A percentile compares a stretch with the other conserved stretches of the same genome.
Conservation (phyloP, 108 stramenopile genomes). For the Skeletonema potamos region DNA sequence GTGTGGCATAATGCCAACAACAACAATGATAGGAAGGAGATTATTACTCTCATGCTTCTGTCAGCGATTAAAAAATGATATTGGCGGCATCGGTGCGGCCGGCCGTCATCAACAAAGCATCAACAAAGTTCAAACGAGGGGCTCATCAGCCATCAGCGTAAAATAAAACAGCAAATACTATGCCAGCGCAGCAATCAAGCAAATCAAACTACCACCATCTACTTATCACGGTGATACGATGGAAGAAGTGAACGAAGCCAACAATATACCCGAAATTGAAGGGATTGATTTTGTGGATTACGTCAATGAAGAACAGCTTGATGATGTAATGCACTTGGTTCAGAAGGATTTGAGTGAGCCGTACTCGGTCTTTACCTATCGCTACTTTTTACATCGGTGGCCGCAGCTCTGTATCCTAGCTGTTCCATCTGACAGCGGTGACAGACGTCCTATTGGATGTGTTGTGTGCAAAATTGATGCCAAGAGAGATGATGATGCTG, state of each 20-base stretch:
- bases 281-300: slow-evolving; percentile 80
- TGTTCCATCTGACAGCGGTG: slow-evolving; percentile 40
- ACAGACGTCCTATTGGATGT: slow-evolving; percentile 73
- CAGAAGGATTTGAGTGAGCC: slow-evolving; percentile 83
- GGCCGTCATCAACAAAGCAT: too few species aligned
- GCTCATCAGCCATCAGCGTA: too few species aligned
- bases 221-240: background rate
- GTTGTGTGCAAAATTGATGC: slow-evolving; percentile 86
- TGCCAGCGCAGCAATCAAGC: too few species aligned
- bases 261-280: slow-evolving; percentile 27
- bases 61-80: too few species aligned
- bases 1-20: background rate
- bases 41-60: background rate
- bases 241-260: background rate
- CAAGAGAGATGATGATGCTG: slow-evolving; percentile 1
- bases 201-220: too few species aligned
- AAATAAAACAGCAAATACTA: too few species aligned
- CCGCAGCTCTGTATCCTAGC: slow-evolving; percentile 86
- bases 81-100: too few species aligned
- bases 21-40: background rate
- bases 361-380: slow-evolving; percentile 89
- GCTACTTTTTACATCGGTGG: slow-evolving; percentile 84
- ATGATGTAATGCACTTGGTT: slow-evolving; percentile 77
- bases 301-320: slow-evolving; percentile 74
- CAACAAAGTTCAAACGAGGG: too few species aligned